Evolutionary conservation across 1,284 basidiomycete genomes (phyloP), one percentile per base, ranked within the genome.

Genomic region (Cerioporus squamosus): DNA sequence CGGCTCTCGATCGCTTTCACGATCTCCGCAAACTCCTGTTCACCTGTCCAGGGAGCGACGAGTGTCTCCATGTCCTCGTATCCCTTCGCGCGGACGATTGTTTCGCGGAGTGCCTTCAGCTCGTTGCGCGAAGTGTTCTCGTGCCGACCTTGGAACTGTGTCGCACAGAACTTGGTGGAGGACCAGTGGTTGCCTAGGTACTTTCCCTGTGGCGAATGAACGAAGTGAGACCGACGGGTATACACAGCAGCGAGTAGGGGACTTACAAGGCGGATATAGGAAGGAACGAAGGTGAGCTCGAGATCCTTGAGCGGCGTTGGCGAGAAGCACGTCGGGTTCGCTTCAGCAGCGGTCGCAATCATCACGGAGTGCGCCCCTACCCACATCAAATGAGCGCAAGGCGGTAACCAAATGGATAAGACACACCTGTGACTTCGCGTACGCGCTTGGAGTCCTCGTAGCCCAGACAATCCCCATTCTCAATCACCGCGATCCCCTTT

Each of bases 281-380:
- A 77, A 1, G 95, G 94, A 38, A 91, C 78, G 24, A 97, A 80
- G 2, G 85, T 88, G 36, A 76, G 77, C 62, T 92, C 85, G 2
- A 93, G 80, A 67, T 94, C 90, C 5, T 79, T 72, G 3, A 93
- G 78, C 4, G 93, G 92, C 1, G 74, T 80, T 0, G 81, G 73
- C 1, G 86, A 84, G 76, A 99, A 99, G 67, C 94, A 91, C 0
- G 91, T 90, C 0, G 95, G 94, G 72, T 99, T 99, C 9, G 88
- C 77, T 75, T 99, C 97, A 7, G 96, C 96, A 0, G 90, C 94
- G 14, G 95, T 90, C 7, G 97, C 97, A 44, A 99, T 91, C 97
- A 99, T 99, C 31, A 94, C 88, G 0, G 93, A 94, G 64, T 91
- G 87, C n/a, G 93, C 94, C 22, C 91, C 93, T 91, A 55, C 2